Conservation (phyloP, 345 rosid genomes). For the Brassica nigra region DNA sequence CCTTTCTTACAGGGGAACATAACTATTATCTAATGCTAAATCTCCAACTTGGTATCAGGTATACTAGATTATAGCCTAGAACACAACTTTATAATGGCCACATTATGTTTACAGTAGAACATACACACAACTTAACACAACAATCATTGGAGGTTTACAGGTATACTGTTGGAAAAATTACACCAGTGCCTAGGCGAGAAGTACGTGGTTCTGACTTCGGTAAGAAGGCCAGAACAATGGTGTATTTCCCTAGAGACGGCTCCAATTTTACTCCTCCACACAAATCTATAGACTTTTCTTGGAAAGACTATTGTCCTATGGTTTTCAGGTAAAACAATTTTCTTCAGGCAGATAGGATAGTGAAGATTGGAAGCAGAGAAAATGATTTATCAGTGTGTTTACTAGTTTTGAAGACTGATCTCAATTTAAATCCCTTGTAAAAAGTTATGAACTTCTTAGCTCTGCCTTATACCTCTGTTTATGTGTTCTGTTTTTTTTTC, state of each 20-base stretch:
- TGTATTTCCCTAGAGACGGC: slow-evolving; percentile 88
- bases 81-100: too few relatives aligned
- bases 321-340: slow-evolving; percentile 75
- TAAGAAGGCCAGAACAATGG: slow-evolving; percentile 84
- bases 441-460: neutral
- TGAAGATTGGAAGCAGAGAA: neutral
- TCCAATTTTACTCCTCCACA: slow-evolving; percentile 89
- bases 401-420: neutral
- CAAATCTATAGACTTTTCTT: slow-evolving; percentile 74
- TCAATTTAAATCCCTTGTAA: neutral
- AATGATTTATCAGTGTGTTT: neutral
- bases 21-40: slow-evolving; percentile 78
- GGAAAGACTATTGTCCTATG: slow-evolving; percentile 99
- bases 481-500: neutral
- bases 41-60: slow-evolving; percentile 98
- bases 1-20: slow-evolving; percentile 48
- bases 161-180: slow-evolving; percentile 95
- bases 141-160: slow-evolving; percentile 43
- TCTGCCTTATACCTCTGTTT: neutral
- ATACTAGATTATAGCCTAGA: slow-evolving; percentile 21
- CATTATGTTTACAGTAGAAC: too few relatives aligned
- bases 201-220: slow-evolving; percentile 91
- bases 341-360: slow-evolving; percentile 10
- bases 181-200: slow-evolving; percentile 89
- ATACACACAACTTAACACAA: neutral